phyloP scores from a whole-genome alignment of 805 yeast species.

The Teunomyces barrocoloradensis region DNA sequence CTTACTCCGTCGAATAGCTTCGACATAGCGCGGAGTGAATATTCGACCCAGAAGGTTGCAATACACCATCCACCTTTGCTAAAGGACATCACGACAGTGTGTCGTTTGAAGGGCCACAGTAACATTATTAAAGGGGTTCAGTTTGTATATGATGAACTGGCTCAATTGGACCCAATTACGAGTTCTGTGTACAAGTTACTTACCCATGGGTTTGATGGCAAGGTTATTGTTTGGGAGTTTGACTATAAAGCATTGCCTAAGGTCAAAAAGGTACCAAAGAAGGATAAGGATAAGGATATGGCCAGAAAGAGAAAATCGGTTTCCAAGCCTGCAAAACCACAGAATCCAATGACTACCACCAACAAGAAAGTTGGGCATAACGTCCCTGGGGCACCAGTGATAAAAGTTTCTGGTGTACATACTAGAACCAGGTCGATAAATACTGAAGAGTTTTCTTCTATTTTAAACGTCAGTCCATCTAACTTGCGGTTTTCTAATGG shows the following conservation, averaged over 20 bases:
- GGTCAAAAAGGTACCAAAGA: not conserved
- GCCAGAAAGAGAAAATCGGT: not conserved
- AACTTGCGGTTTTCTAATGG: conserved; percentile 1
- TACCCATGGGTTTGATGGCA: conserved; percentile 40
- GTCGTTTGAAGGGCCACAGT: conserved; percentile 39
- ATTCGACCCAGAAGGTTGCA: not conserved
- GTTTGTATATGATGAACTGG: conserved; percentile 18
- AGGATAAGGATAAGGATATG: not conserved
- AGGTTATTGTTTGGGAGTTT: conserved; percentile 43
- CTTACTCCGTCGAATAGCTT: conserved; percentile 22
- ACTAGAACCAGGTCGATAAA: conserved; percentile 11
- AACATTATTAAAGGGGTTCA: conserved; percentile 31
- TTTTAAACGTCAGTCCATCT: not conserved
- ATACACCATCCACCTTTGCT: conserved; percentile 27
- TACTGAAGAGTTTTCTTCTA: conserved; percentile 8
- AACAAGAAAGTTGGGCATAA: not conserved
- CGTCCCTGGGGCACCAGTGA: not conserved
- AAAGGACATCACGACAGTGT: conserved; percentile 36
- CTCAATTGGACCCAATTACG: not conserved
- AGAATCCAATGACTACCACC: not conserved
- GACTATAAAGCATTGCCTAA: conserved; percentile 35
- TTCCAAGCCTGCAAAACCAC: not conserved
- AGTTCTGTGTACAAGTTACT: conserved; percentile 29
- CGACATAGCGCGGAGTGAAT: conserved; percentile 17
- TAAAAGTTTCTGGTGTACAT: conserved; percentile 6